A percentile compares a stretch with the other conserved stretches of the same genome.
These are phyloP conservation scores for Puccinia brachypodii DNA, from an alignment of 1,284 basidiomycete genomes.

Conservation along the genomic window DNA sequence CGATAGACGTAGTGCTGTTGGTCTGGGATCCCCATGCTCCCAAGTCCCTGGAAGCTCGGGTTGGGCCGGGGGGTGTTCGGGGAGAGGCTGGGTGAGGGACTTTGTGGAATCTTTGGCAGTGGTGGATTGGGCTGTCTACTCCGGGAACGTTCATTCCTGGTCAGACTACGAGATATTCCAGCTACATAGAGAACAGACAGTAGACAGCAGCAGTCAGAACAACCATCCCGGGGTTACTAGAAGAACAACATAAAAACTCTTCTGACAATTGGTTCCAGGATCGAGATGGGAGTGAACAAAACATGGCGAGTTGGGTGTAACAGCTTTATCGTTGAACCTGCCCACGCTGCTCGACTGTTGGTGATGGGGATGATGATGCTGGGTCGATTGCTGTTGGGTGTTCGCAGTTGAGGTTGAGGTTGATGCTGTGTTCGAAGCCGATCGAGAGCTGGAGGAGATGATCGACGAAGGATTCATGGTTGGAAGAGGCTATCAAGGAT, in stretches of 20 bases:
- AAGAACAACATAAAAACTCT: not conserved
- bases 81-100: not conserved
- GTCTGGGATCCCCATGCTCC: constrained; percentile 11
- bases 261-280: constrained; percentile 23
- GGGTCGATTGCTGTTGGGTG: not conserved
- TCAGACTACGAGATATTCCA: constrained; percentile 9
- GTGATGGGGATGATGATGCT: not conserved
- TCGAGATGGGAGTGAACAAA: constrained; percentile 39
- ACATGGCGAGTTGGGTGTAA: constrained; percentile 15
- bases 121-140: constrained; percentile 5
- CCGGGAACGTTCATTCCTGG: constrained; percentile 13
- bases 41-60: not conserved
- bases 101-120: constrained; percentile 6
- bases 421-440: not conserved
- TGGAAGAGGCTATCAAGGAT: too few species aligned
- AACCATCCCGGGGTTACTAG: not conserved
- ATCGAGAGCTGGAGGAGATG: too few species aligned
- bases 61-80: constrained; percentile 26
- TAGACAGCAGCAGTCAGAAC: not conserved
- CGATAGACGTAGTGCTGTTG: not conserved
- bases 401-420: not conserved
- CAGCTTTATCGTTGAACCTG: not conserved
- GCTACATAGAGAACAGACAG: not conserved
- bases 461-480: too few species aligned
- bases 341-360: not conserved